A percentile compares a stretch with the other conserved stretches of the same genome.
Evolutionary conservation across 2,329 filamentous ascomycete genomes (phyloP).

Genomic region (Magnaporthales sp.): DNA sequence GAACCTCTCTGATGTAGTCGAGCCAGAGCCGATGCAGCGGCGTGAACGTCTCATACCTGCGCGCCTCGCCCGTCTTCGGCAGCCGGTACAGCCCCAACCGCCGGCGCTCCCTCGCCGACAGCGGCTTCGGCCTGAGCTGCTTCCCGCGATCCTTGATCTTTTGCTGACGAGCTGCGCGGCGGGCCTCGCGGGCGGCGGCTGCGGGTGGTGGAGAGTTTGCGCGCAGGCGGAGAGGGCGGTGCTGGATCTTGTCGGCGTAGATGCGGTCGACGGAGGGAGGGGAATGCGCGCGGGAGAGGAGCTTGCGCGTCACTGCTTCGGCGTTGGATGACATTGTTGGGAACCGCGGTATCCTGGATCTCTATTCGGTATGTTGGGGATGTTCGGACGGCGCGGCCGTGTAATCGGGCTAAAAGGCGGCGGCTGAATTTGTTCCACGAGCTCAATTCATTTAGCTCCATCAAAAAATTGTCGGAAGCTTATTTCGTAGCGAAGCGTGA

Average conservation of each 20-base stretch:
- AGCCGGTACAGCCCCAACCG: conserved; percentile 65
- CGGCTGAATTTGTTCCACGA: no score
- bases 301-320: conserved; percentile 43
- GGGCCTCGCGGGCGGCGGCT: conserved; percentile 48
- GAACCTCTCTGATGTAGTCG: conserved; percentile 73
- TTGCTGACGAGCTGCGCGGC: conserved; percentile 38
- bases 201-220: conserved; percentile 60
- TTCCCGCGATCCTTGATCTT: conserved; percentile 37
- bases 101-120: conserved; percentile 75
- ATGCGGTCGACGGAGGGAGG: conserved; percentile 62
- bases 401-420: no score
- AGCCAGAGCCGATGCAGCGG: conserved; percentile 74
- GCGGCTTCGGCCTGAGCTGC: conserved; percentile 49
- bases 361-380: not conserved
- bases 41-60: conserved; percentile 67
- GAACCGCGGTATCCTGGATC: not conserved
- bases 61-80: conserved; percentile 45
- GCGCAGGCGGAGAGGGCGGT: conserved; percentile 71
- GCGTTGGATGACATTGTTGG: conserved; percentile 13
- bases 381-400: not conserved
- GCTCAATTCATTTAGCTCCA: not conserved
- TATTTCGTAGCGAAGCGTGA: not conserved
- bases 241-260: conserved; percentile 73
- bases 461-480: not conserved
- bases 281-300: conserved; percentile 73